A percentile compares a stretch with the other conserved stretches of the same genome.
Evolutionary conservation across 306 rosid genomes (phyloP).

Genomic region (Begonia fuchsioides): DNA sequence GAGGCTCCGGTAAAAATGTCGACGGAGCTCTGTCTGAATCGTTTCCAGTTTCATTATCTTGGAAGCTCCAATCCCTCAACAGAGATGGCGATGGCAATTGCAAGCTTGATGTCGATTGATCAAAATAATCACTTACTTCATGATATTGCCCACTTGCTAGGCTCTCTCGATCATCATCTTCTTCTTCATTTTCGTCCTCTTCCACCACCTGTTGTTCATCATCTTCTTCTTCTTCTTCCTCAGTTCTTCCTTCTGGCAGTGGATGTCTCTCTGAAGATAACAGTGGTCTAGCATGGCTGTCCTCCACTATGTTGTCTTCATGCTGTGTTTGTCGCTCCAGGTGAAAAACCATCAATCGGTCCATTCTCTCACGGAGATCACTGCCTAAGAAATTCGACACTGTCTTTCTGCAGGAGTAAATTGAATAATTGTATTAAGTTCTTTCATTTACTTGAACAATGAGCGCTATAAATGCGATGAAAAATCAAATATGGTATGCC

Average conservation of each 20-base stretch:
- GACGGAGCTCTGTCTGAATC: constrained; percentile 41
- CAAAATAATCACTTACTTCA: constrained; percentile 16
- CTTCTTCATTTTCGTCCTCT: too few relatives aligned
- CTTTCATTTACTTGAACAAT: too few relatives aligned
- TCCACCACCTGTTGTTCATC: too few relatives aligned
- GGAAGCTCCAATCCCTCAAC: constrained; percentile 48
- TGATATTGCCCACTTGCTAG: constrained; percentile 6
- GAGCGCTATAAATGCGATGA: too few relatives aligned
- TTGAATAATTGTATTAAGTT: too few relatives aligned
- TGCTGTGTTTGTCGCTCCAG: constrained; percentile 29
- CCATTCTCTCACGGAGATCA: constrained; percentile 53
- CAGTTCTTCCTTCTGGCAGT: constrained; percentile 1
- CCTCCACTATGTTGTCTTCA: constrained; percentile 10
- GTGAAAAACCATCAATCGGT: constrained; percentile 51
- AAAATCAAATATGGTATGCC: constrained; percentile 26
- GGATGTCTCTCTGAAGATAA: background rate
- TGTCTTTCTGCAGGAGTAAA: constrained; percentile 36
- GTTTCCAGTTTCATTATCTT: constrained; percentile 47
- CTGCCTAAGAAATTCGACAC: constrained; percentile 68
- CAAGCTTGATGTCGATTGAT: constrained; percentile 19
- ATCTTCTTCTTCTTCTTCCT: too few relatives aligned
- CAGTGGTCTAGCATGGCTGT: constrained; percentile 11
- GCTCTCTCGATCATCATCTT: constrained; percentile 13
- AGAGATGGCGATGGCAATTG: constrained; percentile 19
- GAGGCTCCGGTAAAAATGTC: constrained; percentile 17